Evolutionary conservation across 225 moss, liverwort and hornwort species (phyloP).

Genomic region (Takakia lepidozioides): DNA sequence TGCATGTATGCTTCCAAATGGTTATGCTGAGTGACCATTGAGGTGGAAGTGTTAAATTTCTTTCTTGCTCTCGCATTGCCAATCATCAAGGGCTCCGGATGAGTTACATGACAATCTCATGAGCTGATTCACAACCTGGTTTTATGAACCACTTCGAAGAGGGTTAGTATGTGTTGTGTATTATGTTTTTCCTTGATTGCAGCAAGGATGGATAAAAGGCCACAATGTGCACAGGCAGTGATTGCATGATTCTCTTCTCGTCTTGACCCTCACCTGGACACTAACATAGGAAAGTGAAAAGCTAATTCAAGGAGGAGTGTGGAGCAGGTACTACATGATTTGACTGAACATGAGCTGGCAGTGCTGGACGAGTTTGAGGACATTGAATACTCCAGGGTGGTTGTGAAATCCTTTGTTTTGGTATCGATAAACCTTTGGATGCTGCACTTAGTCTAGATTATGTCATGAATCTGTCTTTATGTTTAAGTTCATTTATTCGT

Average conservation of each 20-base stretch:
- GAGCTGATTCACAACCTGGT: not conserved
- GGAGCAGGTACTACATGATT: constrained; percentile 69
- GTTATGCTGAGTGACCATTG: not conserved
- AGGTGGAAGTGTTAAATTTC: not conserved
- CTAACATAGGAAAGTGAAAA: not conserved
- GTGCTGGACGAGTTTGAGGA: constrained; percentile 83
- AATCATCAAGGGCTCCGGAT: not conserved
- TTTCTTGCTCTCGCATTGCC: not conserved
- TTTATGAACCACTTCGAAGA: not conserved
- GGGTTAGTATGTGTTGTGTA: not conserved
- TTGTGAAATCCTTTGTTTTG: constrained; percentile 46
- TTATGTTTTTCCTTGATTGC: not conserved
- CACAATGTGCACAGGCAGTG: too few relatives aligned
- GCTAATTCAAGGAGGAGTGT: constrained; percentile 2
- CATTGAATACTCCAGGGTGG: constrained; percentile 48
- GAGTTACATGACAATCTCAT: not conserved
- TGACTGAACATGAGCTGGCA: constrained; percentile 57
- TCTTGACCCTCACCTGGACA: too few relatives aligned
- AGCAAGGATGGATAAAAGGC: not conserved
- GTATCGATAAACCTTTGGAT: constrained; percentile 9
- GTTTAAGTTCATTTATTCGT: too few relatives aligned
- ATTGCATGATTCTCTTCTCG: too few relatives aligned
- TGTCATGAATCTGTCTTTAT: too few relatives aligned
- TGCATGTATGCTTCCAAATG: not conserved
- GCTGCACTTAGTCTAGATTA: too few relatives aligned